Evolutionary conservation across 2,329 filamentous ascomycete species (phyloP).

Genomic region (Alternaria rosae): DNA sequence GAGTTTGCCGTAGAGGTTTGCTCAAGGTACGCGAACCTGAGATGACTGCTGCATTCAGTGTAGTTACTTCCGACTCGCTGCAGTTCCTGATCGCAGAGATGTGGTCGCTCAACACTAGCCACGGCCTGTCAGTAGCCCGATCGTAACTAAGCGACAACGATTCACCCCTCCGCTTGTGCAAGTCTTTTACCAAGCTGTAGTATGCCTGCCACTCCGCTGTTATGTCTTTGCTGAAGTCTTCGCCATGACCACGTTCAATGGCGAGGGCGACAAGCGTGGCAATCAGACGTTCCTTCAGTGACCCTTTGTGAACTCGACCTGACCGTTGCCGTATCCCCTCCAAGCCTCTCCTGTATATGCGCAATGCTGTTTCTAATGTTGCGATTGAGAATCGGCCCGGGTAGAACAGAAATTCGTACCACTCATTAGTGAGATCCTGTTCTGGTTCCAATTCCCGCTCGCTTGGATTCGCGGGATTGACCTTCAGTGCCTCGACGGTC

Average conservation of each 20-base stretch:
- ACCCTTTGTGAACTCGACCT: constrained; percentile 48
- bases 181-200: constrained; percentile 82
- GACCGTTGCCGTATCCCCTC: constrained; percentile 32
- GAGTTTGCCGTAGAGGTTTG: constrained; percentile 36
- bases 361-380: constrained; percentile 82
- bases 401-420: constrained; percentile 82
- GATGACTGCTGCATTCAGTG: constrained; percentile 67
- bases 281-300: constrained; percentile 78
- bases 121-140: constrained; percentile 72
- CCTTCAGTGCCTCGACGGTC: constrained; percentile 51
- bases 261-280: constrained; percentile 74
- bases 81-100: constrained; percentile 81
- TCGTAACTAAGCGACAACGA: constrained; percentile 81
- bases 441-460: constrained; percentile 41
- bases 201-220: constrained; percentile 90
- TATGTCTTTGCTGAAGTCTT: constrained; percentile 74
- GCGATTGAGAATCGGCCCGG: constrained; percentile 82
- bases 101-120: constrained; percentile 84
- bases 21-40: constrained; percentile 23
- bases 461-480: constrained; percentile 48
- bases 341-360: constrained; percentile 76
- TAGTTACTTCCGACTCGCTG: constrained; percentile 77
- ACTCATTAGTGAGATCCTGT: constrained; percentile 68
- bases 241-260: constrained; percentile 71
- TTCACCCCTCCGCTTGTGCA: constrained; percentile 86